Percentiles rank a stretch among this genome's conserved stretches.
Conservation (phyloP, 345 rosid species). For the Eucalyptus microcorys region DNA sequence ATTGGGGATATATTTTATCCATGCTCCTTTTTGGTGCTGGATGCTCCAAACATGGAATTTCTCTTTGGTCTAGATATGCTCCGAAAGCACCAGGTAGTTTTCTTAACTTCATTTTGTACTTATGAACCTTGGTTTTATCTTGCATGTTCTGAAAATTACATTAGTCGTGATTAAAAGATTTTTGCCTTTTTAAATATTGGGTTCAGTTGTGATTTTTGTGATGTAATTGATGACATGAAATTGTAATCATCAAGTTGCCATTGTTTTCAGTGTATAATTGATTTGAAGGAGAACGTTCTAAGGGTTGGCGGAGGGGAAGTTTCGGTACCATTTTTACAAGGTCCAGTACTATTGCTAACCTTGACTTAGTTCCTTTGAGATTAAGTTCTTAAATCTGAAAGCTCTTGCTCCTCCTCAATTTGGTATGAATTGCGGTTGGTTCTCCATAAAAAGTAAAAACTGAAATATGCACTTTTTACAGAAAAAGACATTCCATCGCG, state of each 20-base stretch:
- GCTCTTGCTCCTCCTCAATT: not conserved
- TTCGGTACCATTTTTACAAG: conserved; percentile 94
- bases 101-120: not conserved
- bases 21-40: conserved; percentile 89
- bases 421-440: not conserved
- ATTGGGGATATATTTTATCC: conserved; percentile 85
- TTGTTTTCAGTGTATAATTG: conserved; percentile 71
- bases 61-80: conserved; percentile 99
- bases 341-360: conserved; percentile 13
- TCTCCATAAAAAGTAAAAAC: not conserved
- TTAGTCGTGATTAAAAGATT: not conserved
- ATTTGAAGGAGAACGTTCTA: conserved; percentile 77
- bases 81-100: conserved; percentile 92
- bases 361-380: not conserved
- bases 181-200: not conserved
- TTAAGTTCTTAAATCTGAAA: not conserved
- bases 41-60: conserved; percentile 94
- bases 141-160: not conserved
- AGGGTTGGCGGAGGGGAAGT: conserved; percentile 97
- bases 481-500: conserved; percentile 88
- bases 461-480: conserved; percentile 15
- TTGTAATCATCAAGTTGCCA: not conserved
- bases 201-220: not conserved
- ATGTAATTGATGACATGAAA: not conserved
- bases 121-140: not conserved